Evolutionary conservation across 257 asterid species (phyloP).

Genomic region (Perilla frutescens): DNA sequence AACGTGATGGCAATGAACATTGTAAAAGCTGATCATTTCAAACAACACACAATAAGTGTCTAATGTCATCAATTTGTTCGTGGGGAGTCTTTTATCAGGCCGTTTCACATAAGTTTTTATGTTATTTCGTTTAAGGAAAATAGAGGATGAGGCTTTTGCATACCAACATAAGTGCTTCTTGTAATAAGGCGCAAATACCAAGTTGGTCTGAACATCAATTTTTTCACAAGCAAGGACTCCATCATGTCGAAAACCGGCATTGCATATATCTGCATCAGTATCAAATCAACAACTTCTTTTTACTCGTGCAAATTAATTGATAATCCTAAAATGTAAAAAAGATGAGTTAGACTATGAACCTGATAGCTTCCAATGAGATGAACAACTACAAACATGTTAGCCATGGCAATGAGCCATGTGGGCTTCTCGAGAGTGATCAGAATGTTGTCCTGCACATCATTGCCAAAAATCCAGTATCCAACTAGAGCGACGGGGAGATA

Average conservation of each 20-base stretch:
- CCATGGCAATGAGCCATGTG: slow-evolving; percentile 24
- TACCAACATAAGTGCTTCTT: slow-evolving; percentile 55
- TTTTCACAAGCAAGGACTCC: slow-evolving; percentile 54
- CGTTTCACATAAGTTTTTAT: too few relatives aligned
- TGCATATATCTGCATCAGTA: slow-evolving; percentile 46
- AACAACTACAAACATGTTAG: slow-evolving; percentile 30
- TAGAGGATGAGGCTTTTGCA: too few relatives aligned
- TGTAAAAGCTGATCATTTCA: slow-evolving; percentile 45
- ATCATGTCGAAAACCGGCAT: slow-evolving; percentile 64
- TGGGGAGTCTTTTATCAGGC: too few relatives aligned
- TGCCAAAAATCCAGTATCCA: slow-evolving; percentile 30
- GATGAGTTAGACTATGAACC: not conserved
- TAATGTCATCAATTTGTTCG: too few relatives aligned
- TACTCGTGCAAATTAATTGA: too few relatives aligned
- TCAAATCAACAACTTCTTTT: too few relatives aligned
- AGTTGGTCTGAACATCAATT: slow-evolving; percentile 39
- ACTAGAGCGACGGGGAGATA: slow-evolving; percentile 30
- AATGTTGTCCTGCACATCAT: slow-evolving; percentile 10
- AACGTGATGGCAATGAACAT: slow-evolving; percentile 51
- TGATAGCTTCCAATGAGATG: slow-evolving; percentile 38
- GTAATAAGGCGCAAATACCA: slow-evolving; percentile 47
- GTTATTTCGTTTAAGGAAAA: too few relatives aligned
- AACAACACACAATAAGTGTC: not conserved
- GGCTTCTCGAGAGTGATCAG: slow-evolving; percentile 24
- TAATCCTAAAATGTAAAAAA: too few relatives aligned